Percentiles rank a stretch among this genome's conserved stretches.
Conservation (phyloP, 2,329 filamentous ascomycete species). For the Paraphoma chrysanthemicola region DNA sequence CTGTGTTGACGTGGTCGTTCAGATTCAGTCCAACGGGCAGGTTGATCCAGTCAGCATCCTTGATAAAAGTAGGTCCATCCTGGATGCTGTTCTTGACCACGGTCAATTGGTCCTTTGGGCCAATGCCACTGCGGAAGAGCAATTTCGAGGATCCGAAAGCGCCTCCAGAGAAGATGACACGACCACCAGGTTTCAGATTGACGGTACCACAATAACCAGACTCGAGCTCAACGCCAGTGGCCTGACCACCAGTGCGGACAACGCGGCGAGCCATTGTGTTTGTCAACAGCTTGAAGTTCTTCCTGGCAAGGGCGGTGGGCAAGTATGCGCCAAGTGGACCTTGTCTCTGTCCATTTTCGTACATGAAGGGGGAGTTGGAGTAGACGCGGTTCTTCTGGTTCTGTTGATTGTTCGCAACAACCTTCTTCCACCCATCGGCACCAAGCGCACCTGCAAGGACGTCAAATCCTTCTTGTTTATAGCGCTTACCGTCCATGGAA, state of each 20-base stretch:
- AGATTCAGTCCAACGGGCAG: conserved; percentile 60
- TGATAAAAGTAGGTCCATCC: conserved; percentile 54
- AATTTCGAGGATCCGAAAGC: conserved; percentile 74
- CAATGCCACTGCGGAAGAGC: conserved; percentile 73
- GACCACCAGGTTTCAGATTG: conserved; percentile 65
- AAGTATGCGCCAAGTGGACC: conserved; percentile 77
- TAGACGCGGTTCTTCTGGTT: conserved; percentile 71
- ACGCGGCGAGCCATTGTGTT: conserved; percentile 72
- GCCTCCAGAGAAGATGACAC: conserved; percentile 72
- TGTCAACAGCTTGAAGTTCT: conserved; percentile 72
- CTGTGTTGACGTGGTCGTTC: conserved; percentile 64
- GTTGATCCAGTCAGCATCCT: conserved; percentile 57
- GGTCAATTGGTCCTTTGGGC: conserved; percentile 59
- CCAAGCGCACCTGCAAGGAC: conserved; percentile 66
- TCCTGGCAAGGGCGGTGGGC: conserved; percentile 63
- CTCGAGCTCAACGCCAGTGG: conserved; percentile 74
- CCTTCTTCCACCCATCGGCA: conserved; percentile 67
- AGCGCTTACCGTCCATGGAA: conserved; percentile 70
- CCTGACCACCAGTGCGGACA: conserved; percentile 66
- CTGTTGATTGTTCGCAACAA: conserved; percentile 66
- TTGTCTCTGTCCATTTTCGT: conserved; percentile 68
- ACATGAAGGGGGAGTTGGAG: conserved; percentile 72
- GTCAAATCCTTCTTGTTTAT: conserved; percentile 71
- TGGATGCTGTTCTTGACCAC: conserved; percentile 52
- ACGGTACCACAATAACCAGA: conserved; percentile 66